Base-by-base conservation (phyloP, 2,329 filamentous ascomycete species). In the Pestalotiopsis sp. region DNA sequence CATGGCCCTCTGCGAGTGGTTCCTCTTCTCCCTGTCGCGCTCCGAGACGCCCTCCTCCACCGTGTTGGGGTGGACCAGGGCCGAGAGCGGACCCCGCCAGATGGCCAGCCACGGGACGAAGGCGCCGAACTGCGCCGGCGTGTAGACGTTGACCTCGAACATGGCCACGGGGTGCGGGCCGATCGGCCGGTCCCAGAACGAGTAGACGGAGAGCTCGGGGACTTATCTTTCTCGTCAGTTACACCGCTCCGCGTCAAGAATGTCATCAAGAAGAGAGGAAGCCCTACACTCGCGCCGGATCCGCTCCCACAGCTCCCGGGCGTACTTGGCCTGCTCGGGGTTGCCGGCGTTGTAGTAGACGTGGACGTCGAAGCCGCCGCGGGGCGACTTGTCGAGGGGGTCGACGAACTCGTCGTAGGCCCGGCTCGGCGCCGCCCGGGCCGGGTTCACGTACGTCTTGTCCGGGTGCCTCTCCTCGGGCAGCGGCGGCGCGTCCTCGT, bases 131-230 rank as follows among this genome's bases (percentile, higher is more conserved):
- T 97, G 93, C 3, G 89, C 90, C 0, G 94, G 95, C 0, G 91
- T 94, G 78, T 95, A 93, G 23, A 97, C 60, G 73, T 97, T 97
- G 60, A 97, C 93, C 80, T 98, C 95, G 75, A 97, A 97, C 94
- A 97, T 97, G 66, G 90, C 92, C 0, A 94, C 80, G 0, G 92
- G 91, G 78, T 97, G 94, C 0, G 94, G 94, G 0, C 94, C 95
- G 36, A 97, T 80, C 0, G 94, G 93, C 14, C 83, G 80, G 72
- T 96, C 91, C 87, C 89, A 97, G 72, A 97, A 83, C 14, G 80
- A 84, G 78, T 97, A 97, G 74, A 97, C 91, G 66, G 94, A 88
- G 20, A 97, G 84, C 78, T 97, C 94, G 9, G 94, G 94, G 76
- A 97, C 92, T 94, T 70, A 23, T 2, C 1, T 31, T 9, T 7